A percentile compares a stretch with the other conserved stretches of the same genome.
Evolutionary conservation across 176 grass and related monocot species (phyloP).

Genomic region (Tillandsia fasciculata): DNA sequence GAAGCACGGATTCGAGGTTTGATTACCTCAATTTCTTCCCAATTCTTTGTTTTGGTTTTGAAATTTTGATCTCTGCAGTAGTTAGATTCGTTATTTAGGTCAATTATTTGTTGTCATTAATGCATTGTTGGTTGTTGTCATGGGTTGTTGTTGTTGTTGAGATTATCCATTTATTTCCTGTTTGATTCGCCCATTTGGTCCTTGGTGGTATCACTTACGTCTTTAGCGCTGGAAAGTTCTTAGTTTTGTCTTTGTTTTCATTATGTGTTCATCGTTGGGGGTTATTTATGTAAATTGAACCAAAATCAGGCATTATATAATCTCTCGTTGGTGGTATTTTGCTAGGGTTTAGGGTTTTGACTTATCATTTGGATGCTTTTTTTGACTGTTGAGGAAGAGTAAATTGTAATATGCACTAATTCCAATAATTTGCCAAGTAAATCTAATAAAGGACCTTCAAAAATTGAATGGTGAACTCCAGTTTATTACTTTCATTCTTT

Average conservation of each 20-base stretch:
- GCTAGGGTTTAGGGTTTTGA: neutral
- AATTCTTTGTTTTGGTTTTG: neutral
- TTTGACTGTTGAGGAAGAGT: neutral
- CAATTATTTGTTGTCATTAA: neutral
- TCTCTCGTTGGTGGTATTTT: neutral
- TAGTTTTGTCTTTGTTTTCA: neutral
- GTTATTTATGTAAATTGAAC: neutral
- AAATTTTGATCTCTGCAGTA: neutral
- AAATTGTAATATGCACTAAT: neutral
- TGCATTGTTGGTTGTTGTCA: neutral
- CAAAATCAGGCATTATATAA: neutral
- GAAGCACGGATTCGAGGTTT: conserved; percentile 25
- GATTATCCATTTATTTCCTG: too few relatives aligned
- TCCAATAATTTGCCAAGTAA: neutral
- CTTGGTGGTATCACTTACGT: too few relatives aligned
- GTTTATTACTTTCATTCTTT: too few relatives aligned
- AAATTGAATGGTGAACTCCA: too few relatives aligned
- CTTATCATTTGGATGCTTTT: neutral
- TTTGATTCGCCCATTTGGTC: too few relatives aligned
- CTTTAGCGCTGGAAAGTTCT: neutral
- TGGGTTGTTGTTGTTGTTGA: neutral
- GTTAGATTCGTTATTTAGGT: neutral
- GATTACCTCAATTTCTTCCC: neutral
- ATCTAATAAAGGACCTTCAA: neutral
- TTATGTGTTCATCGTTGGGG: neutral